Conservation (phyloP, 2,329 filamentous ascomycete species). For the Xylariales sp. region DNA sequence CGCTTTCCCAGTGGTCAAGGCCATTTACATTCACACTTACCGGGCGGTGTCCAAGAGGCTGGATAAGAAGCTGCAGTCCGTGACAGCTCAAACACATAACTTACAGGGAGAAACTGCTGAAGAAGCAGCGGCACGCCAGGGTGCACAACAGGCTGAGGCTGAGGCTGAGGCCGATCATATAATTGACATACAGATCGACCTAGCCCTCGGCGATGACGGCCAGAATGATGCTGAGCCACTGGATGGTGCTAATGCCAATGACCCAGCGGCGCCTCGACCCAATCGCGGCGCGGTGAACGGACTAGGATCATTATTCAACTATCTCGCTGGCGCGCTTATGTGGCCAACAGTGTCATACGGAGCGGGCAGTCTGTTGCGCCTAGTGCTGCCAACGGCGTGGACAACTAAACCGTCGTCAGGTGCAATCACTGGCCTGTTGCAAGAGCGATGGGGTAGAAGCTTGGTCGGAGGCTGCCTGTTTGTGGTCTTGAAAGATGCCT, state of each 20-base stretch:
- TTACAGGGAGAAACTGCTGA: conserved; percentile 4
- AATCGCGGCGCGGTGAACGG: conserved; percentile 3
- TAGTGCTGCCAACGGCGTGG: conserved; percentile 65
- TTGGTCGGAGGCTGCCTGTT: conserved; percentile 85
- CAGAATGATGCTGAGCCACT: background rate
- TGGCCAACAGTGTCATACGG: conserved; percentile 78
- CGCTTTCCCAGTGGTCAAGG: conserved; percentile 39
- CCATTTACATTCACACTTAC: conserved; percentile 40
- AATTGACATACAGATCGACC: conserved; percentile 14
- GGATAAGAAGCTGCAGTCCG: conserved; percentile 40
- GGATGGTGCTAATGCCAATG: conserved; percentile 1
- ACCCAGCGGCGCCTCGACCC: conserved; percentile 1
- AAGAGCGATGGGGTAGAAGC: conserved; percentile 84
- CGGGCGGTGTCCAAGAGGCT: conserved; percentile 39
- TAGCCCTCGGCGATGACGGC: conserved; percentile 13
- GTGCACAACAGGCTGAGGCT: background rate
- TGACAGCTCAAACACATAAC: conserved; percentile 33
- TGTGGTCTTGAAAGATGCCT: conserved; percentile 71
- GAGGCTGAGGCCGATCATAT: conserved; percentile 1
- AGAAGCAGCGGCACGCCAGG: background rate
- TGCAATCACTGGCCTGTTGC: conserved; percentile 59
- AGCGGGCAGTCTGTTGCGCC: conserved; percentile 70
- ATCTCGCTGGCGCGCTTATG: conserved; percentile 56
- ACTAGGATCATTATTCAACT: conserved; percentile 29
- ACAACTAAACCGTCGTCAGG: conserved; percentile 37